A percentile compares a stretch with the other conserved stretches of the same genome.
Evolutionary conservation across 2,329 filamentous ascomycete genomes (phyloP).

Genomic region (Cladophialophora chaetospira): DNA sequence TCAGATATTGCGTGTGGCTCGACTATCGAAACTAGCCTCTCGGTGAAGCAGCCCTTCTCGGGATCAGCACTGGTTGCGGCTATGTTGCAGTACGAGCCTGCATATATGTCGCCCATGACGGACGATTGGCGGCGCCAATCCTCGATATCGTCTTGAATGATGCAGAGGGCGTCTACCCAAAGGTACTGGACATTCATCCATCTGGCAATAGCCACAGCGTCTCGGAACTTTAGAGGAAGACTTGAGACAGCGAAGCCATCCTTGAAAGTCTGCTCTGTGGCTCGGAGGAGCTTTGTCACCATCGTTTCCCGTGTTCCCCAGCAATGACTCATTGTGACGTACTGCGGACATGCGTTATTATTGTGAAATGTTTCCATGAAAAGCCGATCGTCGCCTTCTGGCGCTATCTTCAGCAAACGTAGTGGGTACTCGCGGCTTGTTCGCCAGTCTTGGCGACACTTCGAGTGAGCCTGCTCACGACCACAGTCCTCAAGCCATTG

Average conservation of each 20-base stretch:
- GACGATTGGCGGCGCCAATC: constrained; percentile 12
- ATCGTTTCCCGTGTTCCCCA: not conserved
- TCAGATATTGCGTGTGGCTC: constrained; percentile 9
- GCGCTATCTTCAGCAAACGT: not conserved
- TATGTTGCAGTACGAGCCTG: constrained; percentile 21
- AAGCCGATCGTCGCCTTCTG: not conserved
- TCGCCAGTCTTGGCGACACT: not conserved
- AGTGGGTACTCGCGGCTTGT: not conserved
- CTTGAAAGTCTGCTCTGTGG: not conserved
- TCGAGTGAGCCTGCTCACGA: not conserved
- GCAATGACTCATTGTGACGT: constrained; percentile 1
- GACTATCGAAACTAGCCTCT: constrained; percentile 2
- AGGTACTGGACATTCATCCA: not conserved
- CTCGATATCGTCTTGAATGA: not conserved
- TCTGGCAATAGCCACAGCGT: not conserved
- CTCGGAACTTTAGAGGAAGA: not conserved
- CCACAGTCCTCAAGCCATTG: not conserved
- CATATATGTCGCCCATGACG: constrained; percentile 25
- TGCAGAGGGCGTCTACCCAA: not conserved
- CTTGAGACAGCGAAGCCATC: too few relatives aligned
- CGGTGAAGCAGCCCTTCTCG: constrained; percentile 3
- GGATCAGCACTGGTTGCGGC: constrained; percentile 21
- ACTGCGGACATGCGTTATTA: not conserved
- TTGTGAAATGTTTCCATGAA: not conserved
- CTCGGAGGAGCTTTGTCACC: not conserved